Evolutionary conservation across 2,329 filamentous ascomycete genomes (phyloP), one percentile per base, ranked within the genome.

Genomic region (Biscogniauxia marginata): DNA sequence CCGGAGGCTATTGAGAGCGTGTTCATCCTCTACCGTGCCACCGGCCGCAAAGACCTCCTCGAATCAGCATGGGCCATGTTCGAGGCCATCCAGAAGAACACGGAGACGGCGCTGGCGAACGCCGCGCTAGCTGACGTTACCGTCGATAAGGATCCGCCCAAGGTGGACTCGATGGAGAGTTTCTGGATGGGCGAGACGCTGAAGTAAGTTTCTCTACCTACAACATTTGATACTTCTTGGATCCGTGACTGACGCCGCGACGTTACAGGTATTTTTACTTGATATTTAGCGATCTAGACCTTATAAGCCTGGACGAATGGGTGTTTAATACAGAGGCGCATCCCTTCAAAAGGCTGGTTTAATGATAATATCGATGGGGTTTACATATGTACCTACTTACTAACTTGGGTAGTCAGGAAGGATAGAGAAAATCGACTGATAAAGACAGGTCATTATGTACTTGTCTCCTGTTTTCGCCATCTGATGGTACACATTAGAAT

Each of bases 1-100:
- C 67, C 67, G 7, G 67, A 70, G 47, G 67, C 67, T 11, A 68
- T 70, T 43, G 67, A 70, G 59, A 68, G 66, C 54, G 57, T 68
- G 1, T 70, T 70, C 50, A 54, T 68, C 22, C 49, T 70, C 51
- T 68, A 68, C 22, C 64, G 67, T 6, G 53, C 58, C 9, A 68
- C 66, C 9, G 67, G 65, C 8, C 59, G 63, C 3, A 16, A 20
- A 16, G 60, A 64, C 16, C 62, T 67, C 19, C 62, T 61, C 3
- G 65, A 69, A 8, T 58, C 56, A 18, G 66, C 65, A 0, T 66
- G 65, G 66, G 51, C 21, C 16, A 67, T 70, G 66, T 70, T 67
- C 52, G 52, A 66, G 53, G 56, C 65, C 8, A 64, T 69, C 47
- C 52, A 65, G 47, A 57, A 54, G 52, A 51, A 56, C 25, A 70